These are phyloP conservation scores for Nitzschia putrida DNA, from an alignment of 108 stramenopile species.

Conservation along the genomic window DNA sequence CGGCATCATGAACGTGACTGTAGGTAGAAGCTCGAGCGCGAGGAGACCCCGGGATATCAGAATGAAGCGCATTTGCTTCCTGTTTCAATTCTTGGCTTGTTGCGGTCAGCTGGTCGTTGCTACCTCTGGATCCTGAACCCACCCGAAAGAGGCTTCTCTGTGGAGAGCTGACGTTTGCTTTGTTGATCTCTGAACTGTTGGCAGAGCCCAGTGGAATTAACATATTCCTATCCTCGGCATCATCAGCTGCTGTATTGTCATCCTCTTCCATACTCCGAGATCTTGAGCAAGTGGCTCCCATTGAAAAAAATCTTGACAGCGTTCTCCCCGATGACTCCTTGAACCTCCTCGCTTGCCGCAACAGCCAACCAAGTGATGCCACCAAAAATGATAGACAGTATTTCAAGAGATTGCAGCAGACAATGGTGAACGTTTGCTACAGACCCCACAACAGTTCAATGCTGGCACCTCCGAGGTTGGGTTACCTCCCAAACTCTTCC, in stretches of 20 bases:
- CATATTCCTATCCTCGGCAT: too few relatives aligned
- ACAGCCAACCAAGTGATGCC: too few relatives aligned
- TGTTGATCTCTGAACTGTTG: neutral
- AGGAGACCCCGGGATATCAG: constrained; percentile 15
- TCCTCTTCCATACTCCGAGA: constrained; percentile 21
- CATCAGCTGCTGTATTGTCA: neutral
- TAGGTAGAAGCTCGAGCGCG: constrained; percentile 46
- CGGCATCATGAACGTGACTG: constrained; percentile 49
- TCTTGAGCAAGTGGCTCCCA: constrained; percentile 8
- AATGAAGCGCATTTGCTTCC: neutral
- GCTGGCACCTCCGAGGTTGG: too few relatives aligned
- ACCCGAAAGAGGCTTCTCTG: neutral
- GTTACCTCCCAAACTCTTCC: too few relatives aligned
- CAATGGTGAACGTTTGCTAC: too few relatives aligned
- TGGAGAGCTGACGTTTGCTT: constrained; percentile 1
- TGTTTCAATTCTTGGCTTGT: constrained; percentile 4
- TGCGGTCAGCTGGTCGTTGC: too few relatives aligned
- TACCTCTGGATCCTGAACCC: too few relatives aligned
- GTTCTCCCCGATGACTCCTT: neutral
- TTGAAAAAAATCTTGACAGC: neutral
- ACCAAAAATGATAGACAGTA: too few relatives aligned
- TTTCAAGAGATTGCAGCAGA: too few relatives aligned
- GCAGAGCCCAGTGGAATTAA: too few relatives aligned
- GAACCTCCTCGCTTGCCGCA: too few relatives aligned
- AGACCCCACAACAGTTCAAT: too few relatives aligned